Percentiles rank a stretch among this genome's conserved stretches.
These are phyloP conservation scores for Solanum appendiculatum DNA, from an alignment of 257 asterid genomes.

Conservation along the genomic window DNA sequence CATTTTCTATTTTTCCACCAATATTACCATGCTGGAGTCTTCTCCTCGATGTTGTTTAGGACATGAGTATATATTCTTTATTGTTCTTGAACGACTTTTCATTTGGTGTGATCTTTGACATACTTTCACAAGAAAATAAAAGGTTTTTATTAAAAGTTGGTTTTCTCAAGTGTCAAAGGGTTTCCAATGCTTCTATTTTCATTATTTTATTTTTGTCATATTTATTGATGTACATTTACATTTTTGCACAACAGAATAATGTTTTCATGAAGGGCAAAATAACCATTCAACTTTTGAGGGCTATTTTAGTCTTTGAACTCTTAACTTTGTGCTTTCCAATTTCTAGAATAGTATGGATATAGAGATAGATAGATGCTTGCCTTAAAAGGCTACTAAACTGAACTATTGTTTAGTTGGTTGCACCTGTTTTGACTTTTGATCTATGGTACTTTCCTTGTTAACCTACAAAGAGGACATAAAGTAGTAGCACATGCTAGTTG, in stretches of 20 bases:
- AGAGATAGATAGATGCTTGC: background rate
- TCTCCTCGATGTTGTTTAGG: background rate
- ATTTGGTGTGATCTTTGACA: background rate
- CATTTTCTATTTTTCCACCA: background rate
- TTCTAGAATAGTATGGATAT: background rate
- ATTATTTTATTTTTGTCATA: background rate
- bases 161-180: background rate
- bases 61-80: background rate
- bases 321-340: background rate
- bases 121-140: background rate
- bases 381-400: background rate
- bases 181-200: background rate
- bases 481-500: background rate
- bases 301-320: background rate
- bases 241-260: background rate
- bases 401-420: background rate
- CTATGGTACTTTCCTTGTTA: background rate
- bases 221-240: background rate
- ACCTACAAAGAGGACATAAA: background rate
- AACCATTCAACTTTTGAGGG: too few species aligned
- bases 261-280: background rate
- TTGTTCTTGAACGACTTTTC: background rate
- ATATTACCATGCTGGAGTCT: background rate
- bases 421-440: background rate
- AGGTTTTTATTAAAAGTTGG: background rate